These are phyloP conservation scores for Leptographium lundbergii DNA, from an alignment of 2,329 filamentous ascomycete species.

Conservation along the genomic window DNA sequence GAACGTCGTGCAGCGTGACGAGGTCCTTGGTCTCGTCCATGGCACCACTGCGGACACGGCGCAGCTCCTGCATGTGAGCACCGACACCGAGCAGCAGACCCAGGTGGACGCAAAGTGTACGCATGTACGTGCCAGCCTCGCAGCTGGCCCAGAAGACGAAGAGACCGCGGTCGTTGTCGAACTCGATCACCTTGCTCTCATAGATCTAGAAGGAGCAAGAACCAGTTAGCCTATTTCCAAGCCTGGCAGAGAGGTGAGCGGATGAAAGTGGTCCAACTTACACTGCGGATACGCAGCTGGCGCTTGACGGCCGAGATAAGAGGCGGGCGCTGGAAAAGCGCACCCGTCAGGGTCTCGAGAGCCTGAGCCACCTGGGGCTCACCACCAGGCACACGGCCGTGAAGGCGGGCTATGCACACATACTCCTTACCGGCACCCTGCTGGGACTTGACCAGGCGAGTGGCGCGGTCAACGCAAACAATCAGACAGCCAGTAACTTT, in stretches of 20 bases:
- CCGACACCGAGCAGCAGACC: conserved; percentile 33
- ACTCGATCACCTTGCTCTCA: conserved; percentile 93
- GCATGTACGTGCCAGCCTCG: conserved; percentile 96
- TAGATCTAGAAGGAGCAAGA: conserved; percentile 46
- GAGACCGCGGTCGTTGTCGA: conserved; percentile 94
- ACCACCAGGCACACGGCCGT: conserved; percentile 89
- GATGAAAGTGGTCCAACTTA: background rate
- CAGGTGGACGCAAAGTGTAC: conserved; percentile 92
- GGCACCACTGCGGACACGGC: conserved; percentile 83
- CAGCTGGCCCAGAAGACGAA: conserved; percentile 99
- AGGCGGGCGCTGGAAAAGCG: conserved; percentile 91
- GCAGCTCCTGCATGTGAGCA: conserved; percentile 96
- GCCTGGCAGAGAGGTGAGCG: background rate
- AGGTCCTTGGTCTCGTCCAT: conserved; percentile 86
- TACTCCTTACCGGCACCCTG: conserved; percentile 99
- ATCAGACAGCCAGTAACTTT: conserved; percentile 57
- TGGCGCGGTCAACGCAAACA: conserved; percentile 74
- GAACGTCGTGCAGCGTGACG: conserved; percentile 87
- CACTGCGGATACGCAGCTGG: conserved; percentile 88
- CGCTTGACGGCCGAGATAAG: conserved; percentile 98
- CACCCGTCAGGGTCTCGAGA: conserved; percentile 90
- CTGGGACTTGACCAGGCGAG: conserved; percentile 95
- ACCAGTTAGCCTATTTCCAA: background rate
- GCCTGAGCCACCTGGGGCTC: conserved; percentile 87
- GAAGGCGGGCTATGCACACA: conserved; percentile 85